Evolutionary conservation across 805 yeast species (phyloP).

Genomic region (Teunomyces lycoperdinae): DNA sequence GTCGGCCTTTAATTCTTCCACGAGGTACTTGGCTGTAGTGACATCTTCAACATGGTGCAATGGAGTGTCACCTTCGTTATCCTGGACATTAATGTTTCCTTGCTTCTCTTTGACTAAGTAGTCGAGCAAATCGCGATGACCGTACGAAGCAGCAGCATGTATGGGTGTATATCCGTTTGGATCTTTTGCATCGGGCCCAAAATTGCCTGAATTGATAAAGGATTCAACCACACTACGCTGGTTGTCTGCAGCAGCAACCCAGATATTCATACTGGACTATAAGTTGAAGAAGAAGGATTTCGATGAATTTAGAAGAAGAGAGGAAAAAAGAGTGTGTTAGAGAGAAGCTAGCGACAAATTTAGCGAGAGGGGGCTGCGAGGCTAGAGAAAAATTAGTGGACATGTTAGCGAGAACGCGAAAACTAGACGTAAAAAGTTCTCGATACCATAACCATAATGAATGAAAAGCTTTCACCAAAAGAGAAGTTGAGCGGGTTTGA

Average conservation of each 20-base stretch:
- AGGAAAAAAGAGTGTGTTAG: background rate
- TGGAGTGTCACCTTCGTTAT: slow-evolving; percentile 93
- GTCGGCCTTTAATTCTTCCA: slow-evolving; percentile 71
- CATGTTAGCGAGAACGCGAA: too few species aligned
- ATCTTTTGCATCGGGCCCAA: slow-evolving; percentile 73
- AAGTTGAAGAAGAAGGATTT: background rate
- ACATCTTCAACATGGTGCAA: slow-evolving; percentile 83
- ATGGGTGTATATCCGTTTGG: slow-evolving; percentile 95
- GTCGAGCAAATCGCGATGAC: slow-evolving; percentile 65
- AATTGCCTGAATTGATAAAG: slow-evolving; percentile 48
- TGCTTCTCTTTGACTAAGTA: slow-evolving; percentile 51
- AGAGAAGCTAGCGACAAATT: background rate
- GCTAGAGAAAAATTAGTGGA: too few species aligned
- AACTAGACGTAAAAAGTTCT: too few species aligned
- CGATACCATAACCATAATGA: background rate
- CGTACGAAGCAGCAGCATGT: slow-evolving; percentile 97
- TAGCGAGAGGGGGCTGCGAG: background rate
- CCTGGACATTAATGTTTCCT: slow-evolving; percentile 82
- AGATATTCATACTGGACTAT: slow-evolving; percentile 50
- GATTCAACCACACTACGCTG: slow-evolving; percentile 56
- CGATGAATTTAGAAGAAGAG: background rate
- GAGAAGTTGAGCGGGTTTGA: slow-evolving; percentile 53
- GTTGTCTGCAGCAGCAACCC: slow-evolving; percentile 95
- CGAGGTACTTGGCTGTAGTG: slow-evolving; percentile 58
- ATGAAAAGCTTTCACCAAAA: slow-evolving; percentile 18